Evolutionary conservation across 306 rosid genomes (phyloP), one percentile per base, ranked within the genome.

Genomic region (Astragalus glycyphyllos): DNA sequence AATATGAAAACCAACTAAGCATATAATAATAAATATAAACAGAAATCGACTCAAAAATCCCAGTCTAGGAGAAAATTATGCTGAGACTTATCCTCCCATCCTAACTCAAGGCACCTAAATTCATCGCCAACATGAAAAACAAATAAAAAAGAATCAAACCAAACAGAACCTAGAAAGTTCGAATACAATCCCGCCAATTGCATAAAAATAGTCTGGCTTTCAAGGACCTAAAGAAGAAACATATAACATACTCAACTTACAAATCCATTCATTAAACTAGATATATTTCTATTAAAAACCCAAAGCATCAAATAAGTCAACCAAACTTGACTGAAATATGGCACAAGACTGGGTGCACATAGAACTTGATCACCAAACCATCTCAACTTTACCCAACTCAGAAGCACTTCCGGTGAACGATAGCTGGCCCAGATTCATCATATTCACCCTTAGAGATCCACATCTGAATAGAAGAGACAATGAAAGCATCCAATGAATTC

Each of bases 361-460:
- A 58, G 82, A 68, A 63, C 69, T 82, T 55, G 64, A 68, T 77
- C 56, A 76, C 31, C 69, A 58, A 58, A 50, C 62, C 68, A 68
- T 65, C 46, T 75, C 68, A 71, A 61, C 59, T 56, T 50, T 58
- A 72, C 58, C 64, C 69, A 54, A 49, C 66, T 85, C 42, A 87
- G 84, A 88, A 88, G 85, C 92, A 88, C 80, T 88, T 88, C 77
- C 90, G 53, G 82, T 88, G 92, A 67, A 88, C 92, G 9, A 88
- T 88, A 6, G 92, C 85, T 0, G 92, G 92, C 20, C 92, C 92
- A 50, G 92, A 88, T 82, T 88, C 92, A 42, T 88, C 92, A 44
- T 85, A 88, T 79, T 88, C 92, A 13, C 88, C 86, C 85, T 85
- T 88, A 0, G 92, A 80, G 76, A 88, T 88, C 92, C 92, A 85